A percentile compares a stretch with the other conserved stretches of the same genome.
Conservation (phyloP, 192 early-diverging fungal species). For the Gigaspora rosea region DNA sequence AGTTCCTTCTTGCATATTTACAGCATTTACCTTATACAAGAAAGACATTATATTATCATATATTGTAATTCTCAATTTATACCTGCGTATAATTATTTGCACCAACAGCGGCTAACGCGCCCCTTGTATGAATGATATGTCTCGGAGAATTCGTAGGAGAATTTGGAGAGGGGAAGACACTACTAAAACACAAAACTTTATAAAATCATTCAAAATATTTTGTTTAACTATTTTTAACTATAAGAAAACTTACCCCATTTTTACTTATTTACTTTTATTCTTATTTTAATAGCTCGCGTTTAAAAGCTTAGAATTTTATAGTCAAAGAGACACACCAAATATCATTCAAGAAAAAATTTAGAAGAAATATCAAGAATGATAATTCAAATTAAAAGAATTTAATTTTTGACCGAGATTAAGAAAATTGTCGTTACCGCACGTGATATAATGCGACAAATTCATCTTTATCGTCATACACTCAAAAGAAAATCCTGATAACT, state of each 20-base stretch:
- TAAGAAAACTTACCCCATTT: slow-evolving; percentile 7
- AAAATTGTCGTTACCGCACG: no score
- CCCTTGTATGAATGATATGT: background rate
- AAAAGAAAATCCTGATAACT: no score
- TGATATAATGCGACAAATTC: no score
- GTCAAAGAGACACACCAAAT: no score
- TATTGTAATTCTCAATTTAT: background rate
- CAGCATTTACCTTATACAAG: background rate
- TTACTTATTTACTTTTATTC: background rate
- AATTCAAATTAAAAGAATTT: no score
- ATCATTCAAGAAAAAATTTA: no score
- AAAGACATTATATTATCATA: background rate
- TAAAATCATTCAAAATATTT: background rate
- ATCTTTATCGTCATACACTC: no score
- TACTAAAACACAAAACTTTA: background rate
- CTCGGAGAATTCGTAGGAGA: background rate
- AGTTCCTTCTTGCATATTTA: background rate
- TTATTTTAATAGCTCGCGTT: no score
- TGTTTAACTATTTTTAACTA: background rate
- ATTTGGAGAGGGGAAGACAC: background rate
- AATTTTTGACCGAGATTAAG: no score
- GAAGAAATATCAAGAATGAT: no score
- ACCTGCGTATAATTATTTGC: background rate
- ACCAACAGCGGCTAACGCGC: background rate
- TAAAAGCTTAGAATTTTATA: no score